These are phyloP conservation scores for Blastobotrys arbuscula DNA, from an alignment of 1,139 yeast species.

Conservation along the genomic window DNA sequence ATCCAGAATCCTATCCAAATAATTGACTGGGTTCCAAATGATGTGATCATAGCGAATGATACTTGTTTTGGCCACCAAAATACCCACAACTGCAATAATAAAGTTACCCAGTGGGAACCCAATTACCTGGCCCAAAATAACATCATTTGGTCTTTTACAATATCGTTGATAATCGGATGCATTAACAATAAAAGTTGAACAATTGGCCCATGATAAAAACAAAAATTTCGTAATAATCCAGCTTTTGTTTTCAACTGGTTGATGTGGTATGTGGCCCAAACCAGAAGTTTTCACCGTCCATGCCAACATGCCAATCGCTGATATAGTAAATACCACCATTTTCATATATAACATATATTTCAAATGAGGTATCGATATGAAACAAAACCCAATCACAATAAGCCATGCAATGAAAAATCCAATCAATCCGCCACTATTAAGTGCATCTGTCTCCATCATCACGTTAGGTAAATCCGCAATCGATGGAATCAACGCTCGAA, in stretches of 20 bases:
- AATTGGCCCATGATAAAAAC: slow-evolving; percentile 68
- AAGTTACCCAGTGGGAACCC: slow-evolving; percentile 71
- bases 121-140: slow-evolving; percentile 46
- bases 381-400: slow-evolving; percentile 61
- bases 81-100: slow-evolving; percentile 67
- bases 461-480: slow-evolving; percentile 49
- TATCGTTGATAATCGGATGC: slow-evolving; percentile 80
- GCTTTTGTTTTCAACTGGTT: slow-evolving; percentile 40
- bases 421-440: slow-evolving; percentile 58
- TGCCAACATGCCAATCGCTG: slow-evolving; percentile 62
- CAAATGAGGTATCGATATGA: slow-evolving; percentile 66
- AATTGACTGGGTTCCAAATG: slow-evolving; percentile 44
- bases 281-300: slow-evolving; percentile 67
- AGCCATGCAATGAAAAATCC: slow-evolving; percentile 68
- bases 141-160: slow-evolving; percentile 47
- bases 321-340: slow-evolving; percentile 64
- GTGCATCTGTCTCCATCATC: slow-evolving; percentile 41
- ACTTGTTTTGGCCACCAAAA: slow-evolving; percentile 69
- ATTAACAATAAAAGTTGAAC: slow-evolving; percentile 70
- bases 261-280: neutral
- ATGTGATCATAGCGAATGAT: slow-evolving; percentile 53
- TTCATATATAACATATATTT: slow-evolving; percentile 69
- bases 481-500: slow-evolving; percentile 60
- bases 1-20: slow-evolving; percentile 14
- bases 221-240: slow-evolving; percentile 70